phyloP scores from a whole-genome alignment of 176 grass and related monocot species.

The Stipa capillata region DNA sequence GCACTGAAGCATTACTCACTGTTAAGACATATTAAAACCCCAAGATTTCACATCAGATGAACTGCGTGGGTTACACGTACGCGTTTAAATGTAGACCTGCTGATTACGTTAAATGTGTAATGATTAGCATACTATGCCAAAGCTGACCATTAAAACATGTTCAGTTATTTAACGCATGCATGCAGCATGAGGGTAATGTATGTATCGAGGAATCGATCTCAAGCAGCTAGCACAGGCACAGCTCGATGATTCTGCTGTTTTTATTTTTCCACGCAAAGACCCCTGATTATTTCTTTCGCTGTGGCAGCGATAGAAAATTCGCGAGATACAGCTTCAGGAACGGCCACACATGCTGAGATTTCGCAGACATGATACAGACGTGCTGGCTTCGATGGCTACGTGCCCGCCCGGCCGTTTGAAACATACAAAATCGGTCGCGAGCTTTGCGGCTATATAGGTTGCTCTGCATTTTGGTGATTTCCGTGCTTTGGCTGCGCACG shows the following conservation, averaged over 20 bases:
- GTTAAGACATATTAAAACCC: no score
- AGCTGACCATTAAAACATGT: no score
- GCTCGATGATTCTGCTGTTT: not conserved
- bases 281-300: not conserved
- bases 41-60: no score
- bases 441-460: conserved; percentile 2
- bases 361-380: not conserved
- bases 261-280: not conserved
- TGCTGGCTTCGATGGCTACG: not conserved
- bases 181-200: not conserved
- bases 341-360: conserved; percentile 32
- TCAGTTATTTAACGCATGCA: no score
- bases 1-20: no score
- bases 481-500: not conserved
- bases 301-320: conserved; percentile 13
- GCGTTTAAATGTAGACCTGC: no score
- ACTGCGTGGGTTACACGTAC: no score
- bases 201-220: not conserved
- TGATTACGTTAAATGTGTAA: no score
- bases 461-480: not conserved
- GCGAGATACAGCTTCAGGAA: conserved; percentile 1
- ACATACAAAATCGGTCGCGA: not conserved
- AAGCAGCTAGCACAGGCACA: not conserved
- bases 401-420: not conserved
- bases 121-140: no score